Conservation (phyloP, 108 stramenopile species). For the Poteriospumella lacustris region DNA sequence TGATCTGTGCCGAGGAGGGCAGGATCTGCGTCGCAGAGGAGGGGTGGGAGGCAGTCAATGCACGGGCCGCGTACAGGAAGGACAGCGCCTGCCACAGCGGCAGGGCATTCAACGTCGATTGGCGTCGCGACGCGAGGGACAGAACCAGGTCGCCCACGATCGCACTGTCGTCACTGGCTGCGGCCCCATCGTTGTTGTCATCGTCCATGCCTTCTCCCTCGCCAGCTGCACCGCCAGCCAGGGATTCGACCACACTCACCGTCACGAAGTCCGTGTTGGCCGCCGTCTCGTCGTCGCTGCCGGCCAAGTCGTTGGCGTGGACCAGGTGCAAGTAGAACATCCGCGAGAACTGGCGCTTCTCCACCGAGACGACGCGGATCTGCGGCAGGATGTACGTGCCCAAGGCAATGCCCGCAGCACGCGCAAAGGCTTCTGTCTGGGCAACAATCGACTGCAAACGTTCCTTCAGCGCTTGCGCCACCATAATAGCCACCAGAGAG, state of each 20-base stretch:
- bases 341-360: constrained; percentile 2
- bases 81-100: constrained; percentile 39
- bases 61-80: constrained; percentile 11
- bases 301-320: neutral
- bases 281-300: neutral
- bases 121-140: constrained; percentile 34
- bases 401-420: too few relatives aligned
- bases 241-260: neutral
- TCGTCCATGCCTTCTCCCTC: constrained; percentile 24
- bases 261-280: neutral
- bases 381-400: neutral
- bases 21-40: neutral
- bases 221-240: neutral
- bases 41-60: neutral
- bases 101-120: constrained; percentile 37
- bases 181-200: neutral
- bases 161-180: neutral
- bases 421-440: too few relatives aligned
- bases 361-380: constrained; percentile 5
- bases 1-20: too few relatives aligned
- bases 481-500: neutral
- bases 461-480: neutral
- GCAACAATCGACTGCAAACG: too few relatives aligned
- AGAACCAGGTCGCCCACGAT: constrained; percentile 37
- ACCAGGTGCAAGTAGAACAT: constrained; percentile 10